phyloP scores from a whole-genome alignment of 1,284 basidiomycete species.

The Cutaneotrichosporon mucoides region DNA sequence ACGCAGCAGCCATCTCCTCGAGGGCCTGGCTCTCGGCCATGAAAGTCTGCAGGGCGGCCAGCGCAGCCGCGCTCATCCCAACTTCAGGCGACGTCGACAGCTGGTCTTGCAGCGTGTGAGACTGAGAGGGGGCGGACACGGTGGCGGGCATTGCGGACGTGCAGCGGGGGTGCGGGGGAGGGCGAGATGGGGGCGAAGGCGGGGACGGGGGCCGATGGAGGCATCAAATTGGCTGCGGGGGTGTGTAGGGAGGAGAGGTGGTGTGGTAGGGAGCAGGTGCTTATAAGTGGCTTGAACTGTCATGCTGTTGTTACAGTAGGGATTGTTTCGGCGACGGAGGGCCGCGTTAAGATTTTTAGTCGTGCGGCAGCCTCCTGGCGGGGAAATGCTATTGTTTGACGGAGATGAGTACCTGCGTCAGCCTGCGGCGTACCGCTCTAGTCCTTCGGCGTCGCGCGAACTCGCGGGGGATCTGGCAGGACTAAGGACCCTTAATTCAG shows the following conservation, averaged over 20 bases:
- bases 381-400: no score
- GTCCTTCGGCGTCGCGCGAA: no score
- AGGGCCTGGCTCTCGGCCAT: background rate
- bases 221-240: background rate
- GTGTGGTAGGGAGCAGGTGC: no score
- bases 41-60: background rate
- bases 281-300: no score
- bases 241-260: background rate
- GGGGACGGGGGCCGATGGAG: background rate
- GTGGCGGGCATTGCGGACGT: conserved; percentile 2
- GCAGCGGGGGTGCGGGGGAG: background rate
- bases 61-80: background rate
- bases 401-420: no score
- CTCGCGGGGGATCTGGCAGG: no score
- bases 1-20: background rate
- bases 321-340: no score
- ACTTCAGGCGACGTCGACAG: conserved; percentile 1
- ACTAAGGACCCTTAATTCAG: no score
- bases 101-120: background rate
- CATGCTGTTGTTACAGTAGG: no score
- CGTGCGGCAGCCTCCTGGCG: no score
- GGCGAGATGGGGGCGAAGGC: background rate
- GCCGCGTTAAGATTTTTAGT: no score
- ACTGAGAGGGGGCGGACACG: background rate
- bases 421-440: no score